Evolutionary conservation across 768 basidiomycete species (phyloP).

Genomic region (Suillus lakei): DNA sequence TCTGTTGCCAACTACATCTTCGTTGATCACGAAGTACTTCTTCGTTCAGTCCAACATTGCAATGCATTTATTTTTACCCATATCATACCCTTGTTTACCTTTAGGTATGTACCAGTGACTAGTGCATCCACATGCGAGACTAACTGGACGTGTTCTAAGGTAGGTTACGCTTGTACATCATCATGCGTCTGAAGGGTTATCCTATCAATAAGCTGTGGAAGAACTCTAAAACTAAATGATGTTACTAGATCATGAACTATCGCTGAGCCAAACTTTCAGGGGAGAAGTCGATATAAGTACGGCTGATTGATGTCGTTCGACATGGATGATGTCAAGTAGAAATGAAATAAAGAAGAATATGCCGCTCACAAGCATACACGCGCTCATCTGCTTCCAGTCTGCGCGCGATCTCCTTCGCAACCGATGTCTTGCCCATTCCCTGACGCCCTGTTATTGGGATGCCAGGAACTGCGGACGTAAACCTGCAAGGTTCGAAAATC

Average conservation of each 20-base stretch:
- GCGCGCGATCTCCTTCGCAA: conserved; percentile 65
- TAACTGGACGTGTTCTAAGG: not conserved
- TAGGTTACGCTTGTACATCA: not conserved
- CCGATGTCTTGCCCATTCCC: conserved; percentile 84
- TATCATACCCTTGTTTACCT: no score
- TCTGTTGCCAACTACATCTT: no score
- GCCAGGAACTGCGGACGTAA: conserved; percentile 55
- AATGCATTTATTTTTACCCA: no score
- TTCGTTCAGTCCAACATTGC: no score
- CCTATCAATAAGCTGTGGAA: not conserved
- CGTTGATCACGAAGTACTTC: no score
- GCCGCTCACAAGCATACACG: conserved; percentile 66
- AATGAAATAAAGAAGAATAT: not conserved
- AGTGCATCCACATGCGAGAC: no score
- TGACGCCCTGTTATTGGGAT: conserved; percentile 77
- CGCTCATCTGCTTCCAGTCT: conserved; percentile 63
- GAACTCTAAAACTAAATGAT: not conserved
- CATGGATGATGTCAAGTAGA: conserved; percentile 10
- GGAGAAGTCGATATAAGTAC: conserved; percentile 75
- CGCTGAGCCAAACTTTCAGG: conserved; percentile 49
- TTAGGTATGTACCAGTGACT: no score
- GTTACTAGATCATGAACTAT: not conserved
- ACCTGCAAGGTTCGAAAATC: not conserved
- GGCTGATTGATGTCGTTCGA: conserved; percentile 51
- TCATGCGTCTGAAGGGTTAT: not conserved